A percentile compares a stretch with the other conserved stretches of the same genome.
phyloP scores from a whole-genome alignment of 495 filamentous ascomycete species.

The Aspergillus wentii region DNA sequence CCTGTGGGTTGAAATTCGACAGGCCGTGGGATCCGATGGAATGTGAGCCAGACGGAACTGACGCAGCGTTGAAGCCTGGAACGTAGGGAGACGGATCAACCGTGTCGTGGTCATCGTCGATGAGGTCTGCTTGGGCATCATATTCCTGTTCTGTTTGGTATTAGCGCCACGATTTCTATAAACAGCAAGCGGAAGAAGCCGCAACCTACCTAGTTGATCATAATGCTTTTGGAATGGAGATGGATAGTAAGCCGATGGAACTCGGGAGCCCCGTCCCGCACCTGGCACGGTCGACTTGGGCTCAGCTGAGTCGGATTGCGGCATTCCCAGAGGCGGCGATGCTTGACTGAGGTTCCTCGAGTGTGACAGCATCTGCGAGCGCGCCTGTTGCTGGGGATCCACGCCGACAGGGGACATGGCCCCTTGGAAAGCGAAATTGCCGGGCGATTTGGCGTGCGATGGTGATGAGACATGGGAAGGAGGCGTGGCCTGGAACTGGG shows the following conservation, averaged over 20 bases:
- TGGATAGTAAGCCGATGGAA: conserved; percentile 65
- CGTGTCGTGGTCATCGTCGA: conserved; percentile 78
- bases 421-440: conserved; percentile 63
- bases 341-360: conserved; percentile 35
- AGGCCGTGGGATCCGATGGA: conserved; percentile 26
- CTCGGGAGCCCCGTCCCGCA: conserved; percentile 27
- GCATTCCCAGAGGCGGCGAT: conserved; percentile 39
- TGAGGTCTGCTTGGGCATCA: conserved; percentile 91
- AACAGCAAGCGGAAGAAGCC: no score
- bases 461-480: conserved; percentile 81
- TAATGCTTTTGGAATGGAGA: conserved; percentile 90
- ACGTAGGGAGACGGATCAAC: conserved; percentile 65
- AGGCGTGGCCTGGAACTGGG: conserved; percentile 71
- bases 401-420: conserved; percentile 64
- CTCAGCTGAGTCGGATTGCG: conserved; percentile 33
- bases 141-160: conserved; percentile 88
- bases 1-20: conserved; percentile 33
- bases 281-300: conserved; percentile 24
- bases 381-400: conserved; percentile 51
- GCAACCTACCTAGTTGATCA: conserved; percentile 95
- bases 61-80: conserved; percentile 45
- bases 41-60: conserved; percentile 37
- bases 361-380: conserved; percentile 44
- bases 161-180: no score
- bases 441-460: conserved; percentile 62